A percentile compares a stretch with the other conserved stretches of the same genome.
Conservation (phyloP, 2,329 filamentous ascomycete genomes). For the Hypoxylon sp. region DNA sequence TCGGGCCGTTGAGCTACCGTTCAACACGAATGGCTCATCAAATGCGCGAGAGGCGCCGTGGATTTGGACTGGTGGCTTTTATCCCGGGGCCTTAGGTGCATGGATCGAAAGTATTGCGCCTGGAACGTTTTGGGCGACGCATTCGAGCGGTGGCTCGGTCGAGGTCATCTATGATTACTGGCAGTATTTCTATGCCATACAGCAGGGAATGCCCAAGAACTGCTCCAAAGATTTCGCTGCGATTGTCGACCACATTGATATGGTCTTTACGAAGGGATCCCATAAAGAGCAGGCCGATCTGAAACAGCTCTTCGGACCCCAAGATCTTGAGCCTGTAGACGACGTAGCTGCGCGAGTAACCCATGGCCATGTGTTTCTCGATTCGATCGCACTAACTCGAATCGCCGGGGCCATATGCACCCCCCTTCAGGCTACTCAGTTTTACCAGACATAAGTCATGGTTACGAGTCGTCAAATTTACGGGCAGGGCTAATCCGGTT, state of each 20-base stretch:
- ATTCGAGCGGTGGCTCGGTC: slow-evolving; percentile 69
- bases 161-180: slow-evolving; percentile 70
- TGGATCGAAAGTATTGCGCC: slow-evolving; percentile 68
- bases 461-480: slow-evolving; percentile 47
- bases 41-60: slow-evolving; percentile 69
- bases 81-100: slow-evolving; percentile 69
- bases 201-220: slow-evolving; percentile 70
- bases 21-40: slow-evolving; percentile 63
- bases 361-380: not conserved
- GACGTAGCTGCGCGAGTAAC: slow-evolving; percentile 59
- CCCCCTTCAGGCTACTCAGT: slow-evolving; percentile 54
- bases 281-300: slow-evolving; percentile 59
- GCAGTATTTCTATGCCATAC: slow-evolving; percentile 71
- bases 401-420: slow-evolving; percentile 54
- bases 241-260: slow-evolving; percentile 70
- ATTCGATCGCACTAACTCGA: slow-evolving; percentile 6
- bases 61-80: slow-evolving; percentile 70
- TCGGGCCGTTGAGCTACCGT: slow-evolving; percentile 66
- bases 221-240: slow-evolving; percentile 67
- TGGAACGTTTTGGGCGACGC: slow-evolving; percentile 73
- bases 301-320: slow-evolving; percentile 68
- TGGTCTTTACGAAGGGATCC: slow-evolving; percentile 60
- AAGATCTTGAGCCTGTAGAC: slow-evolving; percentile 64
- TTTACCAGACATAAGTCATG: slow-evolving; percentile 54
- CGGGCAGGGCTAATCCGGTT: slow-evolving; percentile 36